Base-by-base conservation (phyloP, 352 stramenopile genomes). In the Pythium myriotylum region DNA sequence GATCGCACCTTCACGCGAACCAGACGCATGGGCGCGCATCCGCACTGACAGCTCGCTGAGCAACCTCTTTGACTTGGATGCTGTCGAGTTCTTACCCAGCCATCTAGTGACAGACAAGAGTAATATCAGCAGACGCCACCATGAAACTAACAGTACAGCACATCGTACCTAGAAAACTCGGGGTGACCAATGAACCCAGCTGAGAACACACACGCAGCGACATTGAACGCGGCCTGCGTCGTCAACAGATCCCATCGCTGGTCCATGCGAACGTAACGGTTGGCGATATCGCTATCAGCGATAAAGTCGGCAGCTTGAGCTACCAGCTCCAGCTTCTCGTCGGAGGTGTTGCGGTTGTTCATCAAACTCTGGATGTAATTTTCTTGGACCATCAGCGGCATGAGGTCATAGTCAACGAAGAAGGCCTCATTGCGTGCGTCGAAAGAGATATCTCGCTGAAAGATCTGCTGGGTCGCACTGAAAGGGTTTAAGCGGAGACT, bases 321-420 rank as follows among this genome's bases (percentile, higher is more conserved):
- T 81, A 83, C 67, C 39, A 69, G 54, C 39, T 98, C 79, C 13
- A 99, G 68, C 53, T 91, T 92, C 40, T 95, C 74, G 20, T 92
- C 75, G 0, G 76, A 81, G 33, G 77, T 77, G 17, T 62, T 82
- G 33, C 73, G 64, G 63, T 92, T 86, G 59, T 81, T 88, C 78
- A 89, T 89, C 53, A 95, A 84, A 55, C 83, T 92, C 52, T 88
- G 73, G 32, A 94, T 87, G 67, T 93, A 91, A 58, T 96, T 86
- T 67, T 92, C 88, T 65, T 99, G 94, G 5, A 99, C 72, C 73
- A 99, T 92, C 26, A 99, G 76, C 17, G 97, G 97, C 74, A 98
- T 97, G 35, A 99, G 78, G 71, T 97, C 94, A 69, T 99, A 99
- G 75, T 99, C 97, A 16, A 98, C 95, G 74, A 99, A 99, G 74